These are phyloP conservation scores for Xylariaceae sp. DNA, from an alignment of 2,329 filamentous ascomycete genomes.

Conservation along the genomic window DNA sequence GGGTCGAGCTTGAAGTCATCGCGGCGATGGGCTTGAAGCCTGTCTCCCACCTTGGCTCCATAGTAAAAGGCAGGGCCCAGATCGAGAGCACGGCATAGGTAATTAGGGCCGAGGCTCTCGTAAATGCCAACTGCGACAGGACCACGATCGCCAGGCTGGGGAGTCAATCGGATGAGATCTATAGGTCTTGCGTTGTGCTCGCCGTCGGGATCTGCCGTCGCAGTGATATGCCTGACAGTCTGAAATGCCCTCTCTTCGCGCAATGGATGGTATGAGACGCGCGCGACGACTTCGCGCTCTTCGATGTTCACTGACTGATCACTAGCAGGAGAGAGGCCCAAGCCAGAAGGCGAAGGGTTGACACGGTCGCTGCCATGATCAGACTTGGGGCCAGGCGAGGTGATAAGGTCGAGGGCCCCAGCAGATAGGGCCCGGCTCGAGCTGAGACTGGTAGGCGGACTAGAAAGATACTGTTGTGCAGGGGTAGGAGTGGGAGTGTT, in stretches of 20 bases:
- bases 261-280: conserved; percentile 77
- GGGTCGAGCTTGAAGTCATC: conserved; percentile 49
- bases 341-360: conserved; percentile 33
- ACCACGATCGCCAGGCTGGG: conserved; percentile 65
- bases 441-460: conserved; percentile 41
- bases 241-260: conserved; percentile 86
- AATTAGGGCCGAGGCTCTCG: conserved; percentile 72
- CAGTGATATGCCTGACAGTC: conserved; percentile 70
- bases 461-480: conserved; percentile 43
- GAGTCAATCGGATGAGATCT: conserved; percentile 71
- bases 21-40: conserved; percentile 44
- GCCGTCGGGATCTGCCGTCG: conserved; percentile 68
- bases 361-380: conserved; percentile 41
- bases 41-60: conserved; percentile 51
- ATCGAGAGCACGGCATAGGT: conserved; percentile 67
- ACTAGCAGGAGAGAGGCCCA: conserved; percentile 34
- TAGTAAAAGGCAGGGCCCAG: conserved; percentile 74
- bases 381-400: conserved; percentile 35
- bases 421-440: conserved; percentile 40
- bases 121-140: conserved; percentile 79
- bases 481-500: conserved; percentile 47
- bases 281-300: conserved; percentile 67
- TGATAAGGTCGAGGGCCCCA: conserved; percentile 38
- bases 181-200: conserved; percentile 78
- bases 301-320: conserved; percentile 54